Evolutionary conservation across 495 filamentous ascomycete species (phyloP), one percentile per base, ranked within the genome.

Genomic region (Hypomontagnella submonticulosa): DNA sequence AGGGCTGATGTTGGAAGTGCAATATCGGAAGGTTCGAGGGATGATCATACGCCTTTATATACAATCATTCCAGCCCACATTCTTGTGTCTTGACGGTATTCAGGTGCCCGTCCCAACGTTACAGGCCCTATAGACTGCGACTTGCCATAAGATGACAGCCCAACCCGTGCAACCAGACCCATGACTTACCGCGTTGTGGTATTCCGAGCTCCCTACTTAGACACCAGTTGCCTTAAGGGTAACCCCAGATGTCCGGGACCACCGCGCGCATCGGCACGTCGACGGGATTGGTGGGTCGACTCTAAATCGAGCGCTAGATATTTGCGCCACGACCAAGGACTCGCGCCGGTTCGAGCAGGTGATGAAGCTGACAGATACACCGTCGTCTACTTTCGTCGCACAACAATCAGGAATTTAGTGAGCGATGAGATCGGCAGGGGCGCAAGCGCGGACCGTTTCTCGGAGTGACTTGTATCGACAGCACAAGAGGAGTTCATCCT

Each of bases 141-240:
- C 59, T 56, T 54, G 52, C 65, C 65, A 68, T 67, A 59, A 63
- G 58, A 68, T 51, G 59, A 41, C 59, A 59, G 30, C 65, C 43
- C 12, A 51, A 23, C 65, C 18, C 65, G 59, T 68, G 65, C 65
- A 68, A 68, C 65, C 65, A 42, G 55, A 37, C 59, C 65, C 47
- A 68, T 63, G 65, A 68, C 59, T 49, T 32, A 10, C 53, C 43
- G 23, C 23, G 40, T 30, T 12, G 54, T 42, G 54, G 53, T 62
- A 63, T 63, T 42, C 36, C 43, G 27, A 33, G 37, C 34, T 55
- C 33, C 37, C 33, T 58, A 44, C 59, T 50, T 57, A 67, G 64
- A 63, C 48, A 54, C 38, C 11, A 44, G 27, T 40, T 55, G 16
- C 58, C 42, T 47, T 38, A 12, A 55, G 20, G 65, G 65, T 63